A percentile compares a stretch with the other conserved stretches of the same genome.
These are phyloP conservation scores for Eucalyptus curtisii DNA, from an alignment of 345 rosid genomes.

Conservation along the genomic window DNA sequence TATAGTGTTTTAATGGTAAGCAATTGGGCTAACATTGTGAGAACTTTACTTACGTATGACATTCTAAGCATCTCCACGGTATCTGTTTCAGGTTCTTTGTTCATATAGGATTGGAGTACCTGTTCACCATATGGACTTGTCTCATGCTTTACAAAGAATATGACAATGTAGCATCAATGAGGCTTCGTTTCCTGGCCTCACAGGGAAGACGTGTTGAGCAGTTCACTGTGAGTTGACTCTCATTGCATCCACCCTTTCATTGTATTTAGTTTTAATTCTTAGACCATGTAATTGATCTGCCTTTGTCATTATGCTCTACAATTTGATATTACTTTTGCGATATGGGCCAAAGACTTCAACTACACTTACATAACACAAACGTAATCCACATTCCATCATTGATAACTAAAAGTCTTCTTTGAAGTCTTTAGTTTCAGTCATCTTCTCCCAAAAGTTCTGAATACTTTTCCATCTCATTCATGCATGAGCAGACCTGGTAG, in stretches of 20 bases:
- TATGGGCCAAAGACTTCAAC: neutral
- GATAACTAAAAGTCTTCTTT: neutral
- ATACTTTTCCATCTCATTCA: neutral
- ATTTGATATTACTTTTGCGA: neutral
- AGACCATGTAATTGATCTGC: neutral
- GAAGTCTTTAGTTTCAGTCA: neutral
- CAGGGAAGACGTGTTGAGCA: conserved; percentile 74
- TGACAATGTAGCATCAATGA: conserved; percentile 59
- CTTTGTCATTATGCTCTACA: neutral
- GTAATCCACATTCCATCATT: neutral
- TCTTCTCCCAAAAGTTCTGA: neutral
- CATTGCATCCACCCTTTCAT: neutral
- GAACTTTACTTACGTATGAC: neutral
- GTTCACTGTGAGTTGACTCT: conserved; percentile 64
- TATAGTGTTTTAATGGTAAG: neutral
- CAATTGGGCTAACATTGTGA: neutral
- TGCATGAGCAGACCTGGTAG: neutral
- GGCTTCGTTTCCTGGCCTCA: conserved; percentile 73
- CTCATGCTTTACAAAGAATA: conserved; percentile 90
- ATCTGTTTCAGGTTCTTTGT: conserved; percentile 65
- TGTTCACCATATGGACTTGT: conserved; percentile 87
- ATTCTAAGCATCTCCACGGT: neutral
- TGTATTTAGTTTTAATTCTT: neutral
- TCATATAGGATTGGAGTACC: conserved; percentile 74
- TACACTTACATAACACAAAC: neutral